Evolutionary conservation across 768 basidiomycete species (phyloP).

Genomic region (Russula griseocarnosa): DNA sequence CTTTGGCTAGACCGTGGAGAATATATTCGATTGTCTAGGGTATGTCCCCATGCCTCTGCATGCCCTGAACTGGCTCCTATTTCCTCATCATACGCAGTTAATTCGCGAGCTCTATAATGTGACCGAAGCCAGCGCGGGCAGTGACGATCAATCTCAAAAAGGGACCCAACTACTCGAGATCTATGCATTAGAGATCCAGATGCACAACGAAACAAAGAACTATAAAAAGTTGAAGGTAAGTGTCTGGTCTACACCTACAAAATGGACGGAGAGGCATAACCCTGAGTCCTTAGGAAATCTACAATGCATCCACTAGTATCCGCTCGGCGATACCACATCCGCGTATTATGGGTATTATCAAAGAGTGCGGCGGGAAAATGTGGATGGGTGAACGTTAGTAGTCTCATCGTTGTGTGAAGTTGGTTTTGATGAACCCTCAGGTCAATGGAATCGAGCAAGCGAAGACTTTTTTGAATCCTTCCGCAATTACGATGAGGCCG

Average conservation of each 20-base stretch:
- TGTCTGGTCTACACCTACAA: background rate
- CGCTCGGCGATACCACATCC: constrained; percentile 97
- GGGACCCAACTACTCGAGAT: constrained; percentile 95
- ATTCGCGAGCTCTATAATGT: constrained; percentile 71
- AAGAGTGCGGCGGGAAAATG: constrained; percentile 99
- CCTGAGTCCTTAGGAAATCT: constrained; percentile 71
- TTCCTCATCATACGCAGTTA: constrained; percentile 44
- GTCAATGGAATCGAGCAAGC: constrained; percentile 94
- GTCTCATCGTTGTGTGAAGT: background rate
- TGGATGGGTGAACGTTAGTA: constrained; percentile 97
- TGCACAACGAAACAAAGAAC: constrained; percentile 97
- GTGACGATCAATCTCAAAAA: constrained; percentile 83
- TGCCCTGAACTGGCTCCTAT: background rate
- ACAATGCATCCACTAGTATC: constrained; percentile 89
- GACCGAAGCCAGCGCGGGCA: constrained; percentile 57
- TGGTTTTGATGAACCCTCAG: constrained; percentile 38
- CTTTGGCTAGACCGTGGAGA: constrained; percentile 96
- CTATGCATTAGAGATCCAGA: constrained; percentile 97
- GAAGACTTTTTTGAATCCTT: constrained; percentile 99
- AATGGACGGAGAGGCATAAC: background rate
- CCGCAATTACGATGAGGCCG: constrained; percentile 97
- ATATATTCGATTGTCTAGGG: constrained; percentile 77
- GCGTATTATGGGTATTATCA: constrained; percentile 97
- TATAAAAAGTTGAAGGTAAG: constrained; percentile 90
- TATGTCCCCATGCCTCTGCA: constrained; percentile 33